These are phyloP conservation scores for Mortierella polycephala DNA, from an alignment of 371 early-diverging fungal genomes.

Conservation along the genomic window DNA sequence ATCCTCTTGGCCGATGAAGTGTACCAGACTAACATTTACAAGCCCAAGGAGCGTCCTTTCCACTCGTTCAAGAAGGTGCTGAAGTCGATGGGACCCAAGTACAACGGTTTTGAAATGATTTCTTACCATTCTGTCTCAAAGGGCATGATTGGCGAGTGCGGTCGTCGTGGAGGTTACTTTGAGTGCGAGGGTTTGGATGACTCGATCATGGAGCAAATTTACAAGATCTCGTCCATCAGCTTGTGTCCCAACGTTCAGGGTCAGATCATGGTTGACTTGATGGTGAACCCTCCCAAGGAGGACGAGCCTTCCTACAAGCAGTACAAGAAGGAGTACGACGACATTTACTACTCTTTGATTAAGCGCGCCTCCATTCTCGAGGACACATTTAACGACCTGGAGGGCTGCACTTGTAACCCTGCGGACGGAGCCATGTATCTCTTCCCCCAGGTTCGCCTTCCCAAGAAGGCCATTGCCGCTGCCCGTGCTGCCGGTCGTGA, in stretches of 20 bases:
- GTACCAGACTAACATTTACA: slow-evolving; percentile 96
- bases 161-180: slow-evolving; percentile 97
- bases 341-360: slow-evolving; percentile 84
- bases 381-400: slow-evolving; percentile 82
- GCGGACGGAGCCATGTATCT: slow-evolving; percentile 97
- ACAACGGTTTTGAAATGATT: slow-evolving; percentile 81
- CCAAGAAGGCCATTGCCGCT: slow-evolving; percentile 79
- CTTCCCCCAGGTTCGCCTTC: slow-evolving; percentile 86
- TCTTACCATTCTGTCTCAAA: slow-evolving; percentile 97
- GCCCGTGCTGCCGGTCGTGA: slow-evolving; percentile 71
- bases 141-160: slow-evolving; percentile 99
- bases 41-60: slow-evolving; percentile 84
- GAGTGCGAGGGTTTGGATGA: slow-evolving; percentile 88
- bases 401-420: slow-evolving; percentile 87
- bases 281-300: slow-evolving; percentile 92
- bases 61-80: slow-evolving; percentile 95
- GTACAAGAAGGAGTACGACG: slow-evolving; percentile 79
- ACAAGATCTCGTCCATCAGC: slow-evolving; percentile 93
- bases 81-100: slow-evolving; percentile 72
- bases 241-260: slow-evolving; percentile 93
- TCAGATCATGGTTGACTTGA: slow-evolving; percentile 90
- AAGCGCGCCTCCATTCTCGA: slow-evolving; percentile 84
- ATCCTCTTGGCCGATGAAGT: slow-evolving; percentile 97
- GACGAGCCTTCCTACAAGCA: slow-evolving; percentile 82
- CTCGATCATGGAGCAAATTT: slow-evolving; percentile 81